A percentile compares a stretch with the other conserved stretches of the same genome.
phyloP scores from a whole-genome alignment of 345 rosid genomes.

The Hibiscus syriacus region DNA sequence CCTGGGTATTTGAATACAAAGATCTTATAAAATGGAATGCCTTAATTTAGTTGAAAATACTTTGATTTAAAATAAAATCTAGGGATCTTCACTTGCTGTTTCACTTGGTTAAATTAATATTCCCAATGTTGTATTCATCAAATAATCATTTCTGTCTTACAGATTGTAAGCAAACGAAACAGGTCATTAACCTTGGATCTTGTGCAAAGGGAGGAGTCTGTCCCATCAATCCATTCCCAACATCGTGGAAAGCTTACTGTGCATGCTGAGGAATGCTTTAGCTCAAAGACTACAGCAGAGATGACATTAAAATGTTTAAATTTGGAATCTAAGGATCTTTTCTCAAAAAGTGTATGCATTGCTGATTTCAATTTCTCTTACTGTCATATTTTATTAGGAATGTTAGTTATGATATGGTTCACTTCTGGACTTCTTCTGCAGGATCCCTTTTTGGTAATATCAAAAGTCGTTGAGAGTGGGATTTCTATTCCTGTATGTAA shows the following conservation, averaged over 20 bases:
- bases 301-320: conserved; percentile 65
- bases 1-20: neutral
- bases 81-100: neutral
- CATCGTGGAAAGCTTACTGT: conserved; percentile 56
- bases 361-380: conserved; percentile 10
- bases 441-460: conserved; percentile 86
- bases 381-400: neutral
- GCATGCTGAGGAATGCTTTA: conserved; percentile 80
- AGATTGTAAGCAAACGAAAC: conserved; percentile 48
- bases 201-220: conserved; percentile 40
- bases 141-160: conserved; percentile 13
- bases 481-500: conserved; percentile 65
- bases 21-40: neutral
- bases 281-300: conserved; percentile 67
- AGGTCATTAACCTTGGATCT: conserved; percentile 51
- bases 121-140: neutral
- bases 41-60: neutral
- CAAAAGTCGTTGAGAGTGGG: conserved; percentile 64
- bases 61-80: neutral
- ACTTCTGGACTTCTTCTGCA: conserved; percentile 24
- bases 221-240: conserved; percentile 26
- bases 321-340: conserved; percentile 62
- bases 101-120: neutral
- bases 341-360: conserved; percentile 72
- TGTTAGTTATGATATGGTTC: conserved; percentile 4